Evolutionary conservation across 2,329 filamentous ascomycete species (phyloP).

Genomic region (Botrytis medusae): DNA sequence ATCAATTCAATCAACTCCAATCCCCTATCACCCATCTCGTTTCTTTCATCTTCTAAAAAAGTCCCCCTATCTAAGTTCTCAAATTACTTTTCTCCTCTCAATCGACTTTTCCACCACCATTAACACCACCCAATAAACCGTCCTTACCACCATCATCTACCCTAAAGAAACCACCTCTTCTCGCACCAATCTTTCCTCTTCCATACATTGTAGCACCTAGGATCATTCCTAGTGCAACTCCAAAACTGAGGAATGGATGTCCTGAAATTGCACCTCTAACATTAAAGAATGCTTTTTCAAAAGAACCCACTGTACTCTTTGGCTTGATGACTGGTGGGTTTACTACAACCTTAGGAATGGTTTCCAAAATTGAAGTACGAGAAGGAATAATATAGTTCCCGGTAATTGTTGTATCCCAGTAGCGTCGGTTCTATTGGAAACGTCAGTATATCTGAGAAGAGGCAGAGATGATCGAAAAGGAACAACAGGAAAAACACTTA

Average conservation of each 20-base stretch:
- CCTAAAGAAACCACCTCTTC: slow-evolving; percentile 59
- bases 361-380: slow-evolving; percentile 49
- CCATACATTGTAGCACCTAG: slow-evolving; percentile 55
- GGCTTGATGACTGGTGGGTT: slow-evolving; percentile 64
- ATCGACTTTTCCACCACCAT: slow-evolving; percentile 52
- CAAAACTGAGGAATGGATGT: slow-evolving; percentile 59
- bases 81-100: slow-evolving; percentile 32
- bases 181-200: slow-evolving; percentile 52
- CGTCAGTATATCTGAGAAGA: slow-evolving; percentile 22
- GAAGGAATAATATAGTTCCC: slow-evolving; percentile 88
- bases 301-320: slow-evolving; percentile 72
- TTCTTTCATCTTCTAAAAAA: slow-evolving; percentile 10
- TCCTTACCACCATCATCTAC: slow-evolving; percentile 60
- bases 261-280: slow-evolving; percentile 58
- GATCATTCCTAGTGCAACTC: slow-evolving; percentile 57
- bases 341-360: slow-evolving; percentile 50
- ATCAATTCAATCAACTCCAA: slow-evolving; percentile 7
- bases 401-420: slow-evolving; percentile 90
- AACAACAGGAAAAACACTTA: slow-evolving; percentile 51
- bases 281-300: slow-evolving; percentile 71
- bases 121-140: slow-evolving; percentile 57
- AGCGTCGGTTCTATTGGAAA: slow-evolving; percentile 72
- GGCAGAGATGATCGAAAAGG: neutral
- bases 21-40: neutral
- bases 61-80: neutral